These are phyloP conservation scores for Agrocybe chaxingu DNA, from an alignment of 768 basidiomycete genomes.

Conservation along the genomic window DNA sequence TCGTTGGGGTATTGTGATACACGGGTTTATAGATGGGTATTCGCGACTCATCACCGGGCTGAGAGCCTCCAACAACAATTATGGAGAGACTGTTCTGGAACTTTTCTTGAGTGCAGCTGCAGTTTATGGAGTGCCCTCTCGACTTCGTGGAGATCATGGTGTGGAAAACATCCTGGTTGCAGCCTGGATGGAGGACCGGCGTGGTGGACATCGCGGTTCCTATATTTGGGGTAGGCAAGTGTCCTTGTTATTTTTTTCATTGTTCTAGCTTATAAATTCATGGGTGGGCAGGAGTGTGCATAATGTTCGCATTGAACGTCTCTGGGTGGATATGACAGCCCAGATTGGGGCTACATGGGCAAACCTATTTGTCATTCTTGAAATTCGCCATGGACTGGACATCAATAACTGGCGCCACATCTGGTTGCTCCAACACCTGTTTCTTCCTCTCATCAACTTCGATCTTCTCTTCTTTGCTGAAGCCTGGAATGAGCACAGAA, in stretches of 20 bases:
- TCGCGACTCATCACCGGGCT: constrained; percentile 14
- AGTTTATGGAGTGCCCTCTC: constrained; percentile 12
- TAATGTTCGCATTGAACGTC: constrained; percentile 27
- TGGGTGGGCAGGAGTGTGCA: constrained; percentile 16
- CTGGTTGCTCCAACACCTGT: constrained; percentile 34
- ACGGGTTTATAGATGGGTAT: constrained; percentile 28
- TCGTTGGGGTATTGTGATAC: constrained; percentile 27
- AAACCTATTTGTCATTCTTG: constrained; percentile 25
- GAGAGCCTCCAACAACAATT: constrained; percentile 13
- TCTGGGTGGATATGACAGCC: constrained; percentile 33
- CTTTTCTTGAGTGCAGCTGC: constrained; percentile 6
- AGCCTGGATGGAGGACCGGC: constrained; percentile 12
- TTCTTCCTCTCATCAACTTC: constrained; percentile 23
- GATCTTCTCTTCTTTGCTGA: constrained; percentile 22
- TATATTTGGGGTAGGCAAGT: constrained; percentile 22
- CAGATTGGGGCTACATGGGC: constrained; percentile 31
- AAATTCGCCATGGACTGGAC: constrained; percentile 23
- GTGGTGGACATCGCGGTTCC: constrained; percentile 13
- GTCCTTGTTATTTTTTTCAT: not conserved
- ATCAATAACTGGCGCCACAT: constrained; percentile 21
- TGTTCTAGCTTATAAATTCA: not conserved
- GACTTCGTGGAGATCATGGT: constrained; percentile 25
- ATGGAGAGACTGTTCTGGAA: constrained; percentile 11
- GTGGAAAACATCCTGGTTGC: constrained; percentile 23
- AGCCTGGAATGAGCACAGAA: constrained; percentile 24